Evolutionary conservation across 2,329 filamentous ascomycete species (phyloP).

Genomic region (Fusarium dimerum): DNA sequence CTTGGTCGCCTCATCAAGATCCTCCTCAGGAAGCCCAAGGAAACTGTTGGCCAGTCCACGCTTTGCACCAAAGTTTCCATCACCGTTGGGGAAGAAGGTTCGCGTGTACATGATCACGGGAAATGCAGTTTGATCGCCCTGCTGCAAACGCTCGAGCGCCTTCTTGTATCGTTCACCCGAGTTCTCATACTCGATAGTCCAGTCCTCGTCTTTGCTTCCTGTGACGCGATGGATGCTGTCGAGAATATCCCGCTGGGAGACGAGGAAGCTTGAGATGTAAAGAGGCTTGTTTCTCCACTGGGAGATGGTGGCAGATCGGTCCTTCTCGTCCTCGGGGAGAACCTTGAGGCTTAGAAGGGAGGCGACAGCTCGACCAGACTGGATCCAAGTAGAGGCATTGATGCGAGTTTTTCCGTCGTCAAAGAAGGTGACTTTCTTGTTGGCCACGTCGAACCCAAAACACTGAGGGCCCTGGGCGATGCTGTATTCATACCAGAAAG

Average conservation of each 20-base stretch:
- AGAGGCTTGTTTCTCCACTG: conserved; percentile 45
- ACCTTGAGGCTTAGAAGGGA: conserved; percentile 46
- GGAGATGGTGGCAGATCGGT: conserved; percentile 34
- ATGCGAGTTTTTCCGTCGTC: conserved; percentile 59
- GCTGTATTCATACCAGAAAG: conserved; percentile 58
- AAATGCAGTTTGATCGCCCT: conserved; percentile 44
- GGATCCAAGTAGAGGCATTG: conserved; percentile 59
- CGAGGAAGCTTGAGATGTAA: conserved; percentile 55
- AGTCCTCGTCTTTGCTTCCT: conserved; percentile 55
- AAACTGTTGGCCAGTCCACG: conserved; percentile 46
- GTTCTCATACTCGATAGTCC: conserved; percentile 47
- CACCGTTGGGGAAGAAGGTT: conserved; percentile 48
- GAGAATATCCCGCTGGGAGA: conserved; percentile 67
- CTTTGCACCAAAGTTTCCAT: conserved; percentile 44
- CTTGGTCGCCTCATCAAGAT: conserved; percentile 57
- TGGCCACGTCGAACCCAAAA: conserved; percentile 52
- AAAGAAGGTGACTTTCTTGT: conserved; percentile 45
- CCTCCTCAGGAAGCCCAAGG: conserved; percentile 59
- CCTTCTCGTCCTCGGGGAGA: conserved; percentile 42
- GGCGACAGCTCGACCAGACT: conserved; percentile 58
- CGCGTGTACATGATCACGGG: conserved; percentile 55
- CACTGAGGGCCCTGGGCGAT: conserved; percentile 39
- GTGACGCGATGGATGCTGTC: conserved; percentile 60
- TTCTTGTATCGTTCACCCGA: conserved; percentile 49
- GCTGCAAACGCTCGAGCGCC: conserved; percentile 45